Conservation (phyloP, 768 basidiomycete genomes). For the Xanthoconium purpureum region DNA sequence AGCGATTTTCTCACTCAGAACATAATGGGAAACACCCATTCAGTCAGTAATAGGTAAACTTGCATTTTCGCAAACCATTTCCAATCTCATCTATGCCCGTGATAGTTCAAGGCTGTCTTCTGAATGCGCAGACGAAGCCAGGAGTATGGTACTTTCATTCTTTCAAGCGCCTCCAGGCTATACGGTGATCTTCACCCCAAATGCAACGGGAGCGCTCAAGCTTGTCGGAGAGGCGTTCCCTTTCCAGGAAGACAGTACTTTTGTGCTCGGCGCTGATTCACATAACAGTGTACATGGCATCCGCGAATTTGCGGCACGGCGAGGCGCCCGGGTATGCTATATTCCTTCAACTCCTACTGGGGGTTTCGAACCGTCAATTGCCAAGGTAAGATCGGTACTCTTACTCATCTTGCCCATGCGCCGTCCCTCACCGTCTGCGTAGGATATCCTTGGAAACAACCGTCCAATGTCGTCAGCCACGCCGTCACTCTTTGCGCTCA, state of each 20-base stretch:
- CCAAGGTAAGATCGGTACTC: constrained; percentile 48
- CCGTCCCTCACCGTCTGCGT: constrained; percentile 13
- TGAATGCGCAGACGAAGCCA: constrained; percentile 63
- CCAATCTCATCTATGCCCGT: background rate
- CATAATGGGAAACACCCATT: constrained; percentile 83
- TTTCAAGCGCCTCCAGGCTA: constrained; percentile 75
- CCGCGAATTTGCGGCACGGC: constrained; percentile 60
- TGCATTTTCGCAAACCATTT: background rate
- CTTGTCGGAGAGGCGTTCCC: constrained; percentile 81
- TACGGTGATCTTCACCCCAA: constrained; percentile 78
- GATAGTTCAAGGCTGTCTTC: constrained; percentile 69
- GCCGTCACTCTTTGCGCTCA: constrained; percentile 69
- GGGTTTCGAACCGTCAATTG: constrained; percentile 55
- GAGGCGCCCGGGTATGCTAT: constrained; percentile 59
- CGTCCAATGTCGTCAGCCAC: constrained; percentile 37
- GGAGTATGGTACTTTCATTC: constrained; percentile 69
- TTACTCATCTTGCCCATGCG: too few relatives aligned
- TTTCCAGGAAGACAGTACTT: constrained; percentile 54
- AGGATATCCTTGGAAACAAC: constrained; percentile 56
- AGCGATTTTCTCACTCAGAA: constrained; percentile 61
- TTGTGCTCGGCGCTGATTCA: constrained; percentile 71
- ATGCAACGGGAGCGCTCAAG: constrained; percentile 77
- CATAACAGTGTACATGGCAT: constrained; percentile 87
- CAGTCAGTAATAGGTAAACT: constrained; percentile 69
- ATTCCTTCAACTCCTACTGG: constrained; percentile 61